Conservation (phyloP, 306 rosid species). For the Purshia tridentata region DNA sequence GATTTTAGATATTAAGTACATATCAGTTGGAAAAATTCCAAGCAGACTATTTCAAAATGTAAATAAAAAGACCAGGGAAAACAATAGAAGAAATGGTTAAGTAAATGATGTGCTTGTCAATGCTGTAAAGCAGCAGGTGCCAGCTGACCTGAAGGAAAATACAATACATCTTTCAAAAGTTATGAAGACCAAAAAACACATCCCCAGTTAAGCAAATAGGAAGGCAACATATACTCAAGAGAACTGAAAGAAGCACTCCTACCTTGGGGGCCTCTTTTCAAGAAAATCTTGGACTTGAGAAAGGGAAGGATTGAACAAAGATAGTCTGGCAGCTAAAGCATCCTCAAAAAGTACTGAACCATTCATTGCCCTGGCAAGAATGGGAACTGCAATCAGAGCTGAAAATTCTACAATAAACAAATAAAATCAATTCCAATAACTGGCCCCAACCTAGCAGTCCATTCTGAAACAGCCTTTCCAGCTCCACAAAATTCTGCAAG, state of each 20-base stretch:
- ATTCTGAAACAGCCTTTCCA: conserved; percentile 92
- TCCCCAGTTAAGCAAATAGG: background rate
- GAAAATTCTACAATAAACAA: conserved; percentile 16
- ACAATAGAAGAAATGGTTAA: too few species aligned
- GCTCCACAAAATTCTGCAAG: conserved; percentile 94
- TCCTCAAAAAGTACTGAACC: conserved; percentile 96
- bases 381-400: conserved; percentile 26
- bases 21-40: too few species aligned
- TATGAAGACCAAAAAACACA: background rate
- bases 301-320: conserved; percentile 79
- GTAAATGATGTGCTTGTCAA: too few species aligned
- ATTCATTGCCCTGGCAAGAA: conserved; percentile 78
- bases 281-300: conserved; percentile 84
- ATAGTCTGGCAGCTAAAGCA: conserved; percentile 88
- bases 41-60: too few species aligned
- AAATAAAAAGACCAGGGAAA: background rate
- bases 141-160: too few species aligned
- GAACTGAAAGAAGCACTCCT: background rate
- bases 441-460: conserved; percentile 76
- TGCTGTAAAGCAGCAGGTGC: too few species aligned
- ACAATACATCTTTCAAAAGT: background rate
- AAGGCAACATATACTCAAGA: conserved; percentile 12
- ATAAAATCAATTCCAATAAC: conserved; percentile 2
- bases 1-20: too few species aligned
- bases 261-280: conserved; percentile 76